phyloP scores from a whole-genome alignment of 139 green algal species.

The Coccomyxa sp. region DNA sequence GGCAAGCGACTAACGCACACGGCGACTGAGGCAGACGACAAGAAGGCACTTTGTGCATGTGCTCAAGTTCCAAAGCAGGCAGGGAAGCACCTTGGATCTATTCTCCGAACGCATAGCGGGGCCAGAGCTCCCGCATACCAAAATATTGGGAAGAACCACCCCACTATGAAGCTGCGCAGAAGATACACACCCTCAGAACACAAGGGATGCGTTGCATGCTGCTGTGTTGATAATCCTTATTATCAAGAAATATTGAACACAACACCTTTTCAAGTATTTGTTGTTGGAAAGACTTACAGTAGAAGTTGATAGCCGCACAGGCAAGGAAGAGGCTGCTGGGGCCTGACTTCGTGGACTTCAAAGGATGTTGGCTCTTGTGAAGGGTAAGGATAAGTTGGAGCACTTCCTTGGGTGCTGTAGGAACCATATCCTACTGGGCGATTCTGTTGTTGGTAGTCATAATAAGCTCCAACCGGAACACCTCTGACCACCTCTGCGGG shows the following conservation, averaged over 20 bases:
- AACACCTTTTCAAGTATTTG: too few relatives aligned
- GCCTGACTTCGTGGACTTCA: background rate
- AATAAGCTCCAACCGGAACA: background rate
- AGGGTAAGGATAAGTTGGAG: background rate
- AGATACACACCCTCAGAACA: background rate
- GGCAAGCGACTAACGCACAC: too few relatives aligned
- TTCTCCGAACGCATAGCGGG: background rate
- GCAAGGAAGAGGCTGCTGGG: background rate
- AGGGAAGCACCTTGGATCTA: background rate
- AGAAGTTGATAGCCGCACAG: background rate
- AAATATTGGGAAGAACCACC: background rate
- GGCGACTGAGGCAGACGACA: too few relatives aligned
- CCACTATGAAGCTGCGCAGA: background rate
- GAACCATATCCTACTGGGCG: background rate
- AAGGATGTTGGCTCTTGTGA: background rate
- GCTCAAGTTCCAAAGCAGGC: background rate
- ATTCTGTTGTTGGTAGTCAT: background rate
- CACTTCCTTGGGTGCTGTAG: background rate
- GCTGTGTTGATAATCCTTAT: too few relatives aligned
- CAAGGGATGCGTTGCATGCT: too few relatives aligned
- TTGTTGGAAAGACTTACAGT: background rate
- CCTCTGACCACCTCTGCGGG: background rate
- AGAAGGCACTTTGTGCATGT: too few relatives aligned
- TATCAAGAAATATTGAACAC: too few relatives aligned
- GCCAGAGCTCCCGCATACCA: background rate